Evolutionary conservation across 441 rosid species (phyloP).

Genomic region (Aquilaria agallochum): DNA sequence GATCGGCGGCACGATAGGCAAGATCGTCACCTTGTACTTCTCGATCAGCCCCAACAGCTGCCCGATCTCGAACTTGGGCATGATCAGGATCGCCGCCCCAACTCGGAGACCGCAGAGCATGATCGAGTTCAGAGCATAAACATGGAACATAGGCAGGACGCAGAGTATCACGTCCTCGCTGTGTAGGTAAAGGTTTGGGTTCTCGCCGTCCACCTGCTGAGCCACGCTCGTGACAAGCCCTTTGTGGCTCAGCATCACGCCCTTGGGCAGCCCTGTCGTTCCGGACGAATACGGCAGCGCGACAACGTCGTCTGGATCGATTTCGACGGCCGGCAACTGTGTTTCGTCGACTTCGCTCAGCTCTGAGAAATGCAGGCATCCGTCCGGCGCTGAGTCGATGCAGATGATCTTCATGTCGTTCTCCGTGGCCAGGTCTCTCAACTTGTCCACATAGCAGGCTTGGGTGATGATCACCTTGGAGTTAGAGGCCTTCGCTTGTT

Average conservation of each 20-base stretch:
- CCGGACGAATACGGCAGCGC: conserved; percentile 57
- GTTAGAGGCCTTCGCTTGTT: conserved; percentile 37
- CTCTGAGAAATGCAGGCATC: conserved; percentile 33
- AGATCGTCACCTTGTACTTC: conserved; percentile 37
- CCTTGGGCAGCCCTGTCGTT: conserved; percentile 54
- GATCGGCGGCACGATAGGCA: conserved; percentile 50
- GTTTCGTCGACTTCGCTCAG: conserved; percentile 24
- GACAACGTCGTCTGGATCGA: conserved; percentile 41
- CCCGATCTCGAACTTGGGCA: conserved; percentile 42
- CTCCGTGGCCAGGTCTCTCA: conserved; percentile 22
- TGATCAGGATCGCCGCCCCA: conserved; percentile 43
- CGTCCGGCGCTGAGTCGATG: conserved; percentile 26
- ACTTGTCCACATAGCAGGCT: conserved; percentile 27
- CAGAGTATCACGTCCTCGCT: conserved; percentile 43
- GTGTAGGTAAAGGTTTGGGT: conserved; percentile 40
- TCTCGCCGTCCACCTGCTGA: conserved; percentile 60
- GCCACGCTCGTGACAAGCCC: conserved; percentile 50
- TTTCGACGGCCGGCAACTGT: conserved; percentile 23
- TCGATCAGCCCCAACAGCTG: conserved; percentile 35
- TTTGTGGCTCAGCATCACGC: conserved; percentile 54
- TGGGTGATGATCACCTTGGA: conserved; percentile 39
- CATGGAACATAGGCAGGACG: conserved; percentile 50
- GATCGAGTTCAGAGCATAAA: conserved; percentile 39
- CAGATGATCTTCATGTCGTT: conserved; percentile 17
- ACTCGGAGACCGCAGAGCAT: conserved; percentile 46